phyloP scores from a whole-genome alignment of 306 rosid species.

The Cajanus cajan region DNA sequence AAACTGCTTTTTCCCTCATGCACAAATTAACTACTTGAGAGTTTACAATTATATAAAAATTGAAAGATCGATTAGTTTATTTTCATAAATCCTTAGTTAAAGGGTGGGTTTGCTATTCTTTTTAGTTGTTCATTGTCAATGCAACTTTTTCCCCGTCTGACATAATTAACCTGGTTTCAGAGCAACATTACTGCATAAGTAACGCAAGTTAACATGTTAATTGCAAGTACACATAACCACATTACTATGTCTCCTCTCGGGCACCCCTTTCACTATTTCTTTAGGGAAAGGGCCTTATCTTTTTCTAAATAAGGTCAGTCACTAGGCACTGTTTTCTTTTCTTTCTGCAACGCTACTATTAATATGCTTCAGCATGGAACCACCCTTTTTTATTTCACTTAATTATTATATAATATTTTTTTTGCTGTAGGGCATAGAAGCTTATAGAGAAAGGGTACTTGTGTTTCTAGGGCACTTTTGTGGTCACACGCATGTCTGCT shows the following conservation, averaged over 20 bases:
- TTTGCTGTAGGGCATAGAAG: conserved; percentile 38
- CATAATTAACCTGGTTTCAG: not conserved
- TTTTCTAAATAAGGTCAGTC: conserved; percentile 54
- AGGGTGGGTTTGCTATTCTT: not conserved
- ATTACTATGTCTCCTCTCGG: conserved; percentile 49
- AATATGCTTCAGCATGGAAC: conserved; percentile 32
- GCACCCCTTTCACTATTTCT: conserved; percentile 42
- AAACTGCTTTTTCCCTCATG: no score
- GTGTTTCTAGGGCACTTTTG: conserved; percentile 51
- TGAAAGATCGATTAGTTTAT: not conserved
- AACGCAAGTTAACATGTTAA: conserved; percentile 27
- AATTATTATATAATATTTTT: conserved; percentile 15
- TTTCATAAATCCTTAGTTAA: not conserved
- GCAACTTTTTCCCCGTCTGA: not conserved
- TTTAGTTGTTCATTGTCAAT: not conserved
- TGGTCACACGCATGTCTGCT: conserved; percentile 87
- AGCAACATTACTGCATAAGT: conserved; percentile 20
- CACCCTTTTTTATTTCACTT: conserved; percentile 1
- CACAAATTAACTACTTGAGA: no score
- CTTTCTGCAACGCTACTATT: conserved; percentile 40
- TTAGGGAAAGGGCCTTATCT: conserved; percentile 40
- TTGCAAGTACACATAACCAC: conserved; percentile 49
- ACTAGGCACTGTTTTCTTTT: conserved; percentile 43
- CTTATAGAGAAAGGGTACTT: conserved; percentile 39
- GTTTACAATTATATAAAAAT: not conserved